Conservation (phyloP, 1,284 basidiomycete genomes). For the Moesziomyces parantarcticus region DNA sequence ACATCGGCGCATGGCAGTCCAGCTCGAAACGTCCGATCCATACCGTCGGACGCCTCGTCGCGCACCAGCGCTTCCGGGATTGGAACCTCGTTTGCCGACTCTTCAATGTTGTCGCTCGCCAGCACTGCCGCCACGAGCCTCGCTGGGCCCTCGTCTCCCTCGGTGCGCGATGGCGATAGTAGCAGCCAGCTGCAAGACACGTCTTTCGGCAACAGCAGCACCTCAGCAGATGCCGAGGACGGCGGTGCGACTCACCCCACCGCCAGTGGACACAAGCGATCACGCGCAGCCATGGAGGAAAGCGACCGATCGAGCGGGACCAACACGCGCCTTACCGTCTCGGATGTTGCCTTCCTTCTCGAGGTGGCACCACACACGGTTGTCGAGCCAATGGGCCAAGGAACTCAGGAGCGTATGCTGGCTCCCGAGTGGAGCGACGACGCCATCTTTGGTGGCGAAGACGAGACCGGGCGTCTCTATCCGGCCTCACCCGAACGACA, state of each 20-base stretch:
- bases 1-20: slow-evolving; percentile 37
- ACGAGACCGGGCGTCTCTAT: slow-evolving; percentile 5
- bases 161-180: slow-evolving; percentile 37
- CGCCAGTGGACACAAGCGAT: slow-evolving; percentile 30
- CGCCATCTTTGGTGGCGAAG: slow-evolving; percentile 6
- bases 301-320: slow-evolving; percentile 16
- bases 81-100: slow-evolving; percentile 49
- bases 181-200: slow-evolving; percentile 38
- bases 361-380: slow-evolving; percentile 60
- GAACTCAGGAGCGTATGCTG: slow-evolving; percentile 60
- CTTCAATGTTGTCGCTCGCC: slow-evolving; percentile 54
- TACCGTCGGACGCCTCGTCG: slow-evolving; percentile 47
- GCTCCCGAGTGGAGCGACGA: slow-evolving; percentile 56
- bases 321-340: slow-evolving; percentile 49
- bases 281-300: slow-evolving; percentile 27
- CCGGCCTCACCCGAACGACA: slow-evolving; percentile 23
- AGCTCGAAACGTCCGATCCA: slow-evolving; percentile 25
- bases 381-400: slow-evolving; percentile 64
- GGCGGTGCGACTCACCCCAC: neutral
- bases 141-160: slow-evolving; percentile 38
- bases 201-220: slow-evolving; percentile 39
- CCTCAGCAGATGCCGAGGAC: slow-evolving; percentile 27
- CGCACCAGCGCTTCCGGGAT: slow-evolving; percentile 43
- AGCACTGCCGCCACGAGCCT: slow-evolving; percentile 56
- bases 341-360: slow-evolving; percentile 60